Conservation (phyloP, 148 eudicot genomes). For the Nepenthes mirabilis region DNA sequence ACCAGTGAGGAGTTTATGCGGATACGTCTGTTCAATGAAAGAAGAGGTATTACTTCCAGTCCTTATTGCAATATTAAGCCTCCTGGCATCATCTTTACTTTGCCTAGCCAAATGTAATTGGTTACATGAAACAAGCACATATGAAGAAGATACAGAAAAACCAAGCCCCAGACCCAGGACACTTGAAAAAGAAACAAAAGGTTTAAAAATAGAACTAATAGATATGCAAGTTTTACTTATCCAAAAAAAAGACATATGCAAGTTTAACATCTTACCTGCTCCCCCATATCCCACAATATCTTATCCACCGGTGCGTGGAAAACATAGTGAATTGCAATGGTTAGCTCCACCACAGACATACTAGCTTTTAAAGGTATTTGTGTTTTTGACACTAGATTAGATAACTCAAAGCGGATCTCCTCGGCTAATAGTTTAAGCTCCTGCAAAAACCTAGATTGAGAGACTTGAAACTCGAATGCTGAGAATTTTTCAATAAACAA, state of each 20-base stretch:
- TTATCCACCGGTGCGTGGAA: slow-evolving; percentile 86
- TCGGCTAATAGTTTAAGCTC: slow-evolving; percentile 70
- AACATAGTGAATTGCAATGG: slow-evolving; percentile 81
- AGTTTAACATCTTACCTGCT: slow-evolving; percentile 42
- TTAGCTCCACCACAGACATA: slow-evolving; percentile 67
- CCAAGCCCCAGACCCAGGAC: no score
- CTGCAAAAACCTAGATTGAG: slow-evolving; percentile 28
- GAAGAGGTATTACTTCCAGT: slow-evolving; percentile 6
- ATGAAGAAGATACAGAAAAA: no score
- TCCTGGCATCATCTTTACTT: neutral
- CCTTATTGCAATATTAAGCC: neutral
- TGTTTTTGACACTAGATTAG: slow-evolving; percentile 36
- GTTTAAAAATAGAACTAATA: neutral
- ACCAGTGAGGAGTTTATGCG: slow-evolving; percentile 81
- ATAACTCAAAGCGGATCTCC: slow-evolving; percentile 68
- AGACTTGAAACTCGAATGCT: slow-evolving; percentile 7
- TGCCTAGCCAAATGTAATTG: no score
- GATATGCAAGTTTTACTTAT: neutral
- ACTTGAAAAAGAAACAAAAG: no score
- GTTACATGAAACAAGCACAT: no score
- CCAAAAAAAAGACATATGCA: neutral
- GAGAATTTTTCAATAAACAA: neutral
- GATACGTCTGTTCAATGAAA: slow-evolving; percentile 47
- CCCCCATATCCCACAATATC: slow-evolving; percentile 77
- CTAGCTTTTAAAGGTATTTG: slow-evolving; percentile 44